Evolutionary conservation across 306 rosid species (phyloP), one percentile per base, ranked within the genome.

Genomic region (Fragaria iinumae): DNA sequence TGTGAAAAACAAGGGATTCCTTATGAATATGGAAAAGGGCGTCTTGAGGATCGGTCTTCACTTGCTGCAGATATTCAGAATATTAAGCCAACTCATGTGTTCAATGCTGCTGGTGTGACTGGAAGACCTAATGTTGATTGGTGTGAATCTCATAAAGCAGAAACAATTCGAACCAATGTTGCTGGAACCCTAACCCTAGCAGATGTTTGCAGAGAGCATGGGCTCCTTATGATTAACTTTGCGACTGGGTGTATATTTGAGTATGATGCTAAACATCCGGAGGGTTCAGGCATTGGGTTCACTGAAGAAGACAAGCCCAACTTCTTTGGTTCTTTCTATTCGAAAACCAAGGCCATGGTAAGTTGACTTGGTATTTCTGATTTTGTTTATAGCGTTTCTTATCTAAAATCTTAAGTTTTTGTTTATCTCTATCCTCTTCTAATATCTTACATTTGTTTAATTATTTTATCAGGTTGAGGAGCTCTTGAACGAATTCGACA

Each of bases 271-370:
- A 88, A 86, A 67, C 97, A 93, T 85, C 94, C 91, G n/a, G 89
- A 89, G 77, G 90, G 91, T 63, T 93, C 97, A 27, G 93, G 97
- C 82, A 90, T 90, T 62, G 97, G 97, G 34, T 93, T 83, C 82
- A 93, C 70, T 82, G 97, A 93, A 82, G 97, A 93, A 83, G 97
- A 93, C 82, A 90, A 39, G 2, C 97, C 97, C 67, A 93, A 90
- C 69, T 93, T 93, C 83, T 68, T 32, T 1, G 97, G 97, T 77
- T 93, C 96, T 62, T 93, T 86, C 90, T 93, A 93, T 80, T 93
- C 96, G 57, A 93, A 93, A 85, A 93, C 97, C 50, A 93, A 93
- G 80, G 96, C 97, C 57, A 90, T 93, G 96, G 97, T 93, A 85
- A 81, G 77, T 67, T 72, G 72, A 73, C 49, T 56, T 48, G 34